Evolutionary conservation across 2,329 filamentous ascomycete genomes (phyloP), one percentile per base, ranked within the genome.

Genomic region (Neocucurbitaria cava): DNA sequence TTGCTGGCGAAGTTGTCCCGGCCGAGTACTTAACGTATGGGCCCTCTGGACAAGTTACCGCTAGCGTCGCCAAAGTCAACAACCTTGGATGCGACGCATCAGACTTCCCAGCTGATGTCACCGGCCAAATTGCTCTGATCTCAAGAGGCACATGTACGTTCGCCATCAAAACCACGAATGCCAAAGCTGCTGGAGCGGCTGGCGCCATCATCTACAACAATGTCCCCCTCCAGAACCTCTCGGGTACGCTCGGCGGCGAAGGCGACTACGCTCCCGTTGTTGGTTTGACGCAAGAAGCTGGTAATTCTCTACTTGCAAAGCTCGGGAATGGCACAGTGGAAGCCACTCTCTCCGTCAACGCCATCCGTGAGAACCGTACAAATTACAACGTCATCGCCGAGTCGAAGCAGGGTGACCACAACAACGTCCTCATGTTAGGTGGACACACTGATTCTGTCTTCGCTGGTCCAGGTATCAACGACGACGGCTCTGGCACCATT

Each of bases 161-260:
- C 64, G 87, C 85, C 18, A 75, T 80, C 55, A 93, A 93, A 78
- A 88, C 88, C 1, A 80, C 81, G 40, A 78, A 82, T 17, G 89
- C 90, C 2, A 88, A 87, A 51, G 81, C 81, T 47, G 88, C 88
- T 1, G 88, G 89, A 26, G 90, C 90, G 6, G 74, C 85, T 11
- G 89, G 87, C 1, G 87, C 87, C 0, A 77, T 92, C 24, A 79
- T 93, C 44, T 92, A 90, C 76, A 91, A 92, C 78, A 87, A 86
- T 62, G 83, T 87, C 1, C 77, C 81, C 2, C 49, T 60, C 8
- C 88, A 85, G 1, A 71, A 77, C 3, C 76, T 92, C 0, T 80
- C 83, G 44, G 90, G 89, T 38, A 92, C 89, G 1, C 80, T 92
- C 5, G 89, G 87, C 9, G 82, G 77, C 0, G 66, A 75, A 8